Evolutionary conservation across 805 yeast genomes (phyloP).

Genomic region (Sugiyamaella qingdaonensis): DNA sequence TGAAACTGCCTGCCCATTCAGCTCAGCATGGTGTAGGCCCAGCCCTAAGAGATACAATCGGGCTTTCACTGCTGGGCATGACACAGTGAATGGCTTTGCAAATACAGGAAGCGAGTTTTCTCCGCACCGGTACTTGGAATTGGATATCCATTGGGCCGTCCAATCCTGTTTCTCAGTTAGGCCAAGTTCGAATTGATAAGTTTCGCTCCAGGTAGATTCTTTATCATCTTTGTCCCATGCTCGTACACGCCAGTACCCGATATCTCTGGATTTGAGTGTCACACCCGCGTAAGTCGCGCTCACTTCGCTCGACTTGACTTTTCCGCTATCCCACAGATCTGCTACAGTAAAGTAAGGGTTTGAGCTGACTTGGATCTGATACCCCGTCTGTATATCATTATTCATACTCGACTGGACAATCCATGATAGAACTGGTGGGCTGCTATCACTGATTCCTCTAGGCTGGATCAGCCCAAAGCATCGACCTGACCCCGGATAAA

Average conservation of each 20-base stretch:
- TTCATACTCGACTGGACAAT: not conserved
- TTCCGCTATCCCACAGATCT: conserved; percentile 4
- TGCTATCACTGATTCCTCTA: not conserved
- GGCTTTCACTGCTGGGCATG: not conserved
- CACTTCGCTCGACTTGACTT: not conserved
- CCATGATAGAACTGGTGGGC: not conserved
- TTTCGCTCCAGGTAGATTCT: not conserved
- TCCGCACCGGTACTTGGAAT: not conserved
- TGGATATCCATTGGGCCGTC: not conserved
- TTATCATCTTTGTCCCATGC: not conserved
- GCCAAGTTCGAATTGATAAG: not conserved
- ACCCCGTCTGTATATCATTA: not conserved
- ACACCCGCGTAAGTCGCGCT: not conserved
- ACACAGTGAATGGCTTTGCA: not conserved
- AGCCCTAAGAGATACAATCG: conserved; percentile 22
- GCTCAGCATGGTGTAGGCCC: conserved; percentile 24
- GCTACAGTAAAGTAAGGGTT: not conserved
- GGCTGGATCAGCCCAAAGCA: not conserved
- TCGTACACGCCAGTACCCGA: not conserved
- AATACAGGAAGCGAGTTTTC: not conserved
- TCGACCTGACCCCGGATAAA: not conserved
- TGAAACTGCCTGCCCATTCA: conserved; percentile 23
- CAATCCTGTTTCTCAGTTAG: not conserved
- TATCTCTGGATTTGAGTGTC: not conserved
- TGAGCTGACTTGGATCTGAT: conserved; percentile 1